Evolutionary conservation across 192 early-diverging fungal species (phyloP), one percentile per base, ranked within the genome.

Genomic region (Obelidium mucronatum): DNA sequence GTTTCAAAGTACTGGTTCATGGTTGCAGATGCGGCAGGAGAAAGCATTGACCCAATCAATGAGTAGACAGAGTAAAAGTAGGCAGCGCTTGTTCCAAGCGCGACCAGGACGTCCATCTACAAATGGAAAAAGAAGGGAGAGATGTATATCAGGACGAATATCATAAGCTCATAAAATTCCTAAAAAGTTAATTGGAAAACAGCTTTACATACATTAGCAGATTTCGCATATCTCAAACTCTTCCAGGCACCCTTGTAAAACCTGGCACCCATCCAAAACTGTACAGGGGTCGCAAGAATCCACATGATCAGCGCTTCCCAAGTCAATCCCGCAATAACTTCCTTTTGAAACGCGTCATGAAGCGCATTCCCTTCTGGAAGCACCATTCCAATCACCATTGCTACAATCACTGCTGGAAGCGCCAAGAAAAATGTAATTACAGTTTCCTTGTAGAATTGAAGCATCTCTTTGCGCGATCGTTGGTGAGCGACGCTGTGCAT

Each of bases 81-180:
- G 8, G 93, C 92, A 0, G 91, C 90, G 28, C 87, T 85, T 0
- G 91, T 94, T 5, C 93, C 93, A 22, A 94, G 75, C 0, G 89
- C 88, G 1, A 95, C 90, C 2, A 94, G 61, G 2, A 92, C 91
- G 70, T 95, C 92, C 94, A 95, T 95, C 75, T 84, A 40, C 8
- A 63, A 48, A 76, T 30, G 5, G 13, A 6, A 33, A 24, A 33
- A 35, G 24, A 26, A 59, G 37, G 36, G 40, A 13, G 35, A 13
- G 53, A 37, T 3, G 33, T 22, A 13, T 35, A 24, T 15, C 24
- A 24, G 30, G 53, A 31, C 26, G 26, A 65, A 65, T 39, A 31
- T 22, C 19, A 35, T 40, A 65, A 65, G 15, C 8, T 22, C 19
- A 35, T 40, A 2, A 35, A 2, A 58, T 22, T n/a, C 2, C 8